phyloP scores from a whole-genome alignment of 2,329 filamentous ascomycete genomes.

The Fusarium oligoseptatum region DNA sequence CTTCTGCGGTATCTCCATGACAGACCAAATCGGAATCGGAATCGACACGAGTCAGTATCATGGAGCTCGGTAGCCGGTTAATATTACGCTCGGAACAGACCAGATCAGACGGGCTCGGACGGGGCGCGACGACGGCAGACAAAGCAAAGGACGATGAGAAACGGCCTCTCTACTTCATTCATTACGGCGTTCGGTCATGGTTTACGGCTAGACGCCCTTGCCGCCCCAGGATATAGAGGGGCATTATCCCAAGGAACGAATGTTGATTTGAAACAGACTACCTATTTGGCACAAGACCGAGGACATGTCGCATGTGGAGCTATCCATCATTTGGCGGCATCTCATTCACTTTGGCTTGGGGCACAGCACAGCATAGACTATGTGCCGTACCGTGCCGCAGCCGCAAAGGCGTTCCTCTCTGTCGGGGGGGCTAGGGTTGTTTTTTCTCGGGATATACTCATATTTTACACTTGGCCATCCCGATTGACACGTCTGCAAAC shows the following conservation, averaged over 20 bases:
- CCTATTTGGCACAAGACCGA: slow-evolving; percentile 28
- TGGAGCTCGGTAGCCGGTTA: slow-evolving; percentile 15
- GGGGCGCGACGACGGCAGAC: slow-evolving; percentile 16
- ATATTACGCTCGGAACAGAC: slow-evolving; percentile 19
- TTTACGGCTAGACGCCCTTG: slow-evolving; percentile 41
- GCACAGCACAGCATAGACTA: slow-evolving; percentile 16
- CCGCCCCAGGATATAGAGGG: slow-evolving; percentile 33
- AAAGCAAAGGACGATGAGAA: slow-evolving; percentile 37
- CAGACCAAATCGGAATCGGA: neutral
- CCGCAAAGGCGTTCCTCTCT: slow-evolving; percentile 32
- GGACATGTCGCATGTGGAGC: slow-evolving; percentile 28
- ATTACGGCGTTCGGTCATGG: slow-evolving; percentile 41
- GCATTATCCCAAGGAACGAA: slow-evolving; percentile 31
- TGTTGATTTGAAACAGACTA: slow-evolving; percentile 34
- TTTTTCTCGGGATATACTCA: slow-evolving; percentile 30
- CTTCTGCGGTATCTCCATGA: slow-evolving; percentile 14
- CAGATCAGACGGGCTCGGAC: slow-evolving; percentile 8
- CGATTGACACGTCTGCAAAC: slow-evolving; percentile 24
- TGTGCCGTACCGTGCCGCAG: slow-evolving; percentile 10
- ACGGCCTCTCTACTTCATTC: slow-evolving; percentile 43
- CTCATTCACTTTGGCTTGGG: slow-evolving; percentile 32
- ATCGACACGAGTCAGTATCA: slow-evolving; percentile 6
- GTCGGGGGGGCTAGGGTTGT: slow-evolving; percentile 11
- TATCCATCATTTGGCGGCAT: slow-evolving; percentile 36
- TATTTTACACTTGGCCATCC: slow-evolving; percentile 30